Evolutionary conservation across 2,329 filamentous ascomycete genomes (phyloP).

Genomic region (Aspergillus tamarii): DNA sequence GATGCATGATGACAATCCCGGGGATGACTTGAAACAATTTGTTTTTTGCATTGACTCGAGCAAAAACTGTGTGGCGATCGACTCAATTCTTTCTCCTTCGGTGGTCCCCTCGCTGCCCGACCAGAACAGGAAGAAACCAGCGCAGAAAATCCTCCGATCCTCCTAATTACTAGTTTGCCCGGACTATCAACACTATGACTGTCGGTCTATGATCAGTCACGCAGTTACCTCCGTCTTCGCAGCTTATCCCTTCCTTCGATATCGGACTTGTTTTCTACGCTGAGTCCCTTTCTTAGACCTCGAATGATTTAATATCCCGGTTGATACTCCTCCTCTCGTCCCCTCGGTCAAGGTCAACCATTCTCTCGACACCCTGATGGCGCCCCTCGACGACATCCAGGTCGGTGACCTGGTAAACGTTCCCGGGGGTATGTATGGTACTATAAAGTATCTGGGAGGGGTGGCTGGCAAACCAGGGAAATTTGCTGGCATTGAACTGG

Average conservation of each 20-base stretch:
- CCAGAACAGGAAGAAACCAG: slow-evolving; percentile 5
- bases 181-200: slow-evolving; percentile 16
- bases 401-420: slow-evolving; percentile 88
- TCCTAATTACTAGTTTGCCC: slow-evolving; percentile 5
- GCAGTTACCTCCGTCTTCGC: slow-evolving; percentile 17
- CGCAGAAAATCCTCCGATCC: slow-evolving; percentile 14
- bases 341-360: not conserved
- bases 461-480: slow-evolving; percentile 87
- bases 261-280: slow-evolving; percentile 19
- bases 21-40: not conserved
- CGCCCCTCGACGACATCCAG: slow-evolving; percentile 57
- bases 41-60: not conserved
- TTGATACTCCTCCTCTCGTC: slow-evolving; percentile 3
- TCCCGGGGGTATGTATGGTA: slow-evolving; percentile 88
- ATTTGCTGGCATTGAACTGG: slow-evolving; percentile 91
- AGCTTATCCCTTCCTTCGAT: slow-evolving; percentile 8
- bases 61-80: not conserved
- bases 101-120: slow-evolving; percentile 16
- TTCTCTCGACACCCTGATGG: slow-evolving; percentile 29
- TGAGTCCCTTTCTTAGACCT: slow-evolving; percentile 12
- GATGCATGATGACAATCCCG: not conserved
- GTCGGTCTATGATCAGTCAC: slow-evolving; percentile 23
- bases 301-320: slow-evolving; percentile 16
- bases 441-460: slow-evolving; percentile 82
- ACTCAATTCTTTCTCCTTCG: slow-evolving; percentile 10